Evolutionary conservation across 1,139 yeast genomes (phyloP), one percentile per base, ranked within the genome.

Genomic region (Candida frijolesensis): DNA sequence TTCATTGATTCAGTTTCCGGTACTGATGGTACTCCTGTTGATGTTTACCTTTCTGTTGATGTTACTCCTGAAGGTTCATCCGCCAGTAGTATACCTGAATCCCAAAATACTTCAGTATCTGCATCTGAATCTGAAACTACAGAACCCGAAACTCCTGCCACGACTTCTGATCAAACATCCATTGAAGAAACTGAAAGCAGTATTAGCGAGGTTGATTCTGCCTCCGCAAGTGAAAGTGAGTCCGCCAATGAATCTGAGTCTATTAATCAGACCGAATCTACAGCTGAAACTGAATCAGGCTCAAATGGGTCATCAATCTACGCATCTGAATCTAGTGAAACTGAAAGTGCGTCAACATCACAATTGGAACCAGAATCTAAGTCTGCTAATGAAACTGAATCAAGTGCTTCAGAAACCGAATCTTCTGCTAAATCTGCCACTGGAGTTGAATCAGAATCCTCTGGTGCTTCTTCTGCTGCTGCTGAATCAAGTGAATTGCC

Each of bases 251-350:
- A n/a, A 12, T n/a, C 16, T 35, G 39, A 4, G 4, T 22, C 25
- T 22, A 4, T 7, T 22, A 4, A n/a, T n/a, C n/a, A n/a, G n/a
- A n/a, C n/a, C n/a, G n/a, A n/a, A n/a, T n/a, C n/a, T n/a, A n/a
- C n/a, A n/a, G n/a, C n/a, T n/a, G 16, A 16, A 29, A 9, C 32
- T 34, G 22, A 35, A 35, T 35, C 47, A 6, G 35, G n/a, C n/a
- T 76, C 77, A n/a, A n/a, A n/a, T n/a, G n/a, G n/a, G n/a, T n/a
- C n/a, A n/a, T n/a, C n/a, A n/a, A n/a, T n/a, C n/a, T n/a, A n/a
- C n/a, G 65, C 10, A 32, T 32, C 72, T 12, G 72, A 66, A 53
- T 76, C 77, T n/a, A 49, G 61, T 12, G 76, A 71, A 25, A 67
- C 76, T 35, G 39, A 32, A n/a, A n/a, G n/a, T n/a, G n/a, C n/a